Conservation (phyloP, 805 yeast species). For the Kockiozyma suomiensis region DNA sequence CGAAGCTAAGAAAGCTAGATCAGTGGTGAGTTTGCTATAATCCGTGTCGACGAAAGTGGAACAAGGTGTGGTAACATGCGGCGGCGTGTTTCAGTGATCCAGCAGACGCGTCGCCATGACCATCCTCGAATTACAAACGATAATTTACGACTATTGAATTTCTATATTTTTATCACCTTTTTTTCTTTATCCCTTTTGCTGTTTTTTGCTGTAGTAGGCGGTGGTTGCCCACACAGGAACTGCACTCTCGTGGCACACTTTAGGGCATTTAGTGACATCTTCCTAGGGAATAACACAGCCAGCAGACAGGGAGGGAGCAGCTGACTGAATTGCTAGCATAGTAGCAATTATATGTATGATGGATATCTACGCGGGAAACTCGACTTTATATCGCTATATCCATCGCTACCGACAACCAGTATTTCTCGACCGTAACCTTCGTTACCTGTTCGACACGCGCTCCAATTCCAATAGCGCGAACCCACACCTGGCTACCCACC, state of each 20-base stretch:
- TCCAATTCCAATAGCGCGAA: neutral
- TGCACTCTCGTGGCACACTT: too few species aligned
- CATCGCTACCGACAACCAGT: conserved; percentile 27
- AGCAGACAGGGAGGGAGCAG: too few species aligned
- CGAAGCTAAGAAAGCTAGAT: neutral
- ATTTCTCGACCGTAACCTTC: conserved; percentile 29
- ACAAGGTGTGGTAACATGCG: neutral
- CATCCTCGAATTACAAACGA: neutral
- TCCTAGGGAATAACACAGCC: too few species aligned
- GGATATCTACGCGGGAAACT: conserved; percentile 30
- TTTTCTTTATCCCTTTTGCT: too few species aligned
- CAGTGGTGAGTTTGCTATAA: neutral
- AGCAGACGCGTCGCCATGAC: conserved; percentile 5
- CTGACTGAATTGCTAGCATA: neutral
- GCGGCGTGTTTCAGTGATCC: neutral
- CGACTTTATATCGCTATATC: conserved; percentile 25
- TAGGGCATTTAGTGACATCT: too few species aligned
- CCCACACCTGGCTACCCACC: neutral
- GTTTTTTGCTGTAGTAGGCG: too few species aligned
- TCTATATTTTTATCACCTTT: too few species aligned
- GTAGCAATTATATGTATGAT: neutral
- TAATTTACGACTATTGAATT: neutral
- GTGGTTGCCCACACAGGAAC: too few species aligned
- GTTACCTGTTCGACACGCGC: conserved; percentile 21
- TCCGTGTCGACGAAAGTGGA: neutral